Evolutionary conservation across 2,329 filamentous ascomycete species (phyloP), one percentile per base, ranked within the genome.

Genomic region (Neurospora sp.): DNA sequence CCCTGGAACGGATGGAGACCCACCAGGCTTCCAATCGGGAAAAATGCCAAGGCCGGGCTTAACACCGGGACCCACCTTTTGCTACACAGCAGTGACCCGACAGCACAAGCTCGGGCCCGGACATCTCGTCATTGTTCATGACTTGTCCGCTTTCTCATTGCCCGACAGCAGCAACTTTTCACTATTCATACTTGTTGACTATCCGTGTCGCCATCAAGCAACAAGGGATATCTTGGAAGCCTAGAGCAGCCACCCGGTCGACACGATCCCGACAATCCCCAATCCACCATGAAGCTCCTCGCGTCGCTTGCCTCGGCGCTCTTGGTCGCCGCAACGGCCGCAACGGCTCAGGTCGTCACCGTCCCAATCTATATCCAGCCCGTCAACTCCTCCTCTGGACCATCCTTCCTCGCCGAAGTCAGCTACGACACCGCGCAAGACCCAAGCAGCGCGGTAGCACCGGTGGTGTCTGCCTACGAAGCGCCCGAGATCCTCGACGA

Each of bases 321-420:
- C 15, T 62, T 87, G n/a, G 78, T 81, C 72, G 81, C 81, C 71
- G 79, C 81, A 17, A 76, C 81, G 41, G 74, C 82, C 62, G 81
- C 80, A 71, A 75, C 74, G 43, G 80, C 81, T 70, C 74, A 80
- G 57, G 79, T 81, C 57, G 82, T 82, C 71, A 85, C 82, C 39
- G 83, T 83, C 39, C 78, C 85, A 70, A 79, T 88, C 79, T 86
- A 84, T 81, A 80, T 88, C 74, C 85, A 88, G 72, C 82, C 85
- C 68, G 77, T 88, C 72, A 72, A 78, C 62, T 70, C 78, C 40
- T 68, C 78, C 38, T 79, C 80, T n/a, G 38, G 70, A 6, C 77
- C 78, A 0, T 67, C 72, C 11, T 74, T 78, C 66, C 84, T 90
- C 70, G 87, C 87, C 73, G 83, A 87, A 72, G 79, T 90, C 71